Percentiles rank a stretch among this genome's conserved stretches.
These are phyloP conservation scores for Pichia sp. DNA, from an alignment of 1,139 yeast species.

Conservation along the genomic window DNA sequence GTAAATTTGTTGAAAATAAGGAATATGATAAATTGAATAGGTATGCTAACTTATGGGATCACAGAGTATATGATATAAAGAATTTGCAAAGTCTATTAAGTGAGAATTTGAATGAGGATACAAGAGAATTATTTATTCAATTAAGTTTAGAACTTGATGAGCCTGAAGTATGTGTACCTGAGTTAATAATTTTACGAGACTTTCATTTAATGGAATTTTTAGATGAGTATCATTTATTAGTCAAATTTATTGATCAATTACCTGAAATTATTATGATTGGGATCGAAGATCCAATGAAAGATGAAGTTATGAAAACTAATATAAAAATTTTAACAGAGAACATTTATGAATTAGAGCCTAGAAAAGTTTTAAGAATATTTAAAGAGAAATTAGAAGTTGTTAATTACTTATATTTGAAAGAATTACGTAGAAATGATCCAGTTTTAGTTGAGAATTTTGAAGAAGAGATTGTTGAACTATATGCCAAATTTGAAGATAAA, in stretches of 20 bases:
- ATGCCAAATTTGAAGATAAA: slow-evolving; percentile 50
- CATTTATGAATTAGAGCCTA: slow-evolving; percentile 57
- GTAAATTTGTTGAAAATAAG: slow-evolving; percentile 39
- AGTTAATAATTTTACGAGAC: slow-evolving; percentile 51
- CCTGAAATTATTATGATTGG: slow-evolving; percentile 48
- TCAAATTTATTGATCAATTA: slow-evolving; percentile 40
- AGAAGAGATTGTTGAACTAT: slow-evolving; percentile 56
- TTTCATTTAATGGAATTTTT: slow-evolving; percentile 50
- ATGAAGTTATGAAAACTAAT: slow-evolving; percentile 30
- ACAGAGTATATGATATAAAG: slow-evolving; percentile 43
- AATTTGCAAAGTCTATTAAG: slow-evolving; percentile 35
- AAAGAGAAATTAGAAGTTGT: slow-evolving; percentile 40
- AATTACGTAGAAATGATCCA: slow-evolving; percentile 47
- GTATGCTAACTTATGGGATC: slow-evolving; percentile 53
- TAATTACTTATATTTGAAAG: slow-evolving; percentile 54
- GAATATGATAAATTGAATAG: slow-evolving; percentile 32
- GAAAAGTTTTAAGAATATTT: slow-evolving; percentile 42
- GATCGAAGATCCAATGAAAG: slow-evolving; percentile 30
- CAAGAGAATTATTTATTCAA: slow-evolving; percentile 44
- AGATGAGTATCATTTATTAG: slow-evolving; percentile 53
- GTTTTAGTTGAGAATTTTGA: slow-evolving; percentile 50
- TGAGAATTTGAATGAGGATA: slow-evolving; percentile 21
- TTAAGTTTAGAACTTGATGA: slow-evolving; percentile 53
- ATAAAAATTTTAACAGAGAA: slow-evolving; percentile 54
- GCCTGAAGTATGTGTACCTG: slow-evolving; percentile 56